These are phyloP conservation scores for Colletotrichum cordylinicola DNA, from an alignment of 2,329 filamentous ascomycete genomes.

Conservation along the genomic window DNA sequence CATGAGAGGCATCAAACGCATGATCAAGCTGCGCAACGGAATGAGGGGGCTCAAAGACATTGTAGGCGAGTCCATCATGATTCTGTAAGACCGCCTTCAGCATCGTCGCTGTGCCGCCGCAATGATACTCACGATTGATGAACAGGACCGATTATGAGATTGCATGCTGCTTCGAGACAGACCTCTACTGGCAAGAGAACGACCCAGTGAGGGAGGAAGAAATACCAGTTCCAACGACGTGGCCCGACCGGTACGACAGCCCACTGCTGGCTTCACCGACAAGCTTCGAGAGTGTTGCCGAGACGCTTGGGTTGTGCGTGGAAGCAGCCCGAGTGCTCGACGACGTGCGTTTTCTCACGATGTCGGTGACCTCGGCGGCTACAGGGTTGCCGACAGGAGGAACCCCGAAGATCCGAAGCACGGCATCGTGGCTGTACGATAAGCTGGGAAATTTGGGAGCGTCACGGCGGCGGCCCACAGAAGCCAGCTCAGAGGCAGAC, in stretches of 20 bases:
- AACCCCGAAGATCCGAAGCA: conserved; percentile 24
- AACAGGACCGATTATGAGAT: conserved; percentile 35
- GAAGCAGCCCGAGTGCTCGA: conserved; percentile 30
- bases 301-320: conserved; percentile 17
- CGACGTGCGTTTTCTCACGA: conserved; percentile 32
- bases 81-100: conserved; percentile 1
- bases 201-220: conserved; percentile 13
- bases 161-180: conserved; percentile 33
- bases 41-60: conserved; percentile 29
- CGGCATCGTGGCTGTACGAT: conserved; percentile 28
- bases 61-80: conserved; percentile 25
- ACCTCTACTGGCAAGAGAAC: conserved; percentile 28
- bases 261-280: conserved; percentile 27
- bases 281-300: conserved; percentile 21
- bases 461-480: background rate
- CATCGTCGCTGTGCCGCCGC: background rate
- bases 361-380: conserved; percentile 21
- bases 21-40: conserved; percentile 30
- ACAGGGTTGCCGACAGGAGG: background rate
- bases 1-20: conserved; percentile 34
- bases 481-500: background rate
- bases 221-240: conserved; percentile 18
- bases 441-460: conserved; percentile 12
- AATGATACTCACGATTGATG: background rate
- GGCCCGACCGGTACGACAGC: conserved; percentile 27